These are phyloP conservation scores for Pleurostoma richardsiae DNA, from an alignment of 2,329 filamentous ascomycete species.

Conservation along the genomic window DNA sequence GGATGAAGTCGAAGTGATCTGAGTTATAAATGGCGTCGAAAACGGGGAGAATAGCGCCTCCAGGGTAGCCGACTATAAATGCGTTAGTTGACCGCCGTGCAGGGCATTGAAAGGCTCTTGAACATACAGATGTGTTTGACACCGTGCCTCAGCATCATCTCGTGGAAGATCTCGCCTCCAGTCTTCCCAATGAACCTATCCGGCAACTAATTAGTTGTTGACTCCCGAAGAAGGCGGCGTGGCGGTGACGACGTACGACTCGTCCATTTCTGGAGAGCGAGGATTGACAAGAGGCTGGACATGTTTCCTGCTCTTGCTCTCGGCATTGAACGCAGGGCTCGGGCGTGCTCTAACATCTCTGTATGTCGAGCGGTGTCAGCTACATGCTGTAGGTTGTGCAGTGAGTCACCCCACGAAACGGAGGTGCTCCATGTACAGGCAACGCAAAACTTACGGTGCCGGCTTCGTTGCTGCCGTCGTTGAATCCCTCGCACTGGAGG, in stretches of 20 bases:
- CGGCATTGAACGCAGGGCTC: conserved; percentile 55
- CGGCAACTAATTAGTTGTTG: conserved; percentile 4
- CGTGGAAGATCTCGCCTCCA: conserved; percentile 95
- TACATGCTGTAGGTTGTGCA: conserved; percentile 1
- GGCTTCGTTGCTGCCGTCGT: conserved; percentile 43
- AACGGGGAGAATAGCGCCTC: conserved; percentile 92
- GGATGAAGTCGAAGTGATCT: conserved; percentile 90
- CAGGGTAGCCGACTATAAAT: conserved; percentile 73
- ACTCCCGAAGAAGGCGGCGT: conserved; percentile 6
- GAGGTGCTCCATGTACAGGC: conserved; percentile 13
- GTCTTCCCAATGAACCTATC: conserved; percentile 85
- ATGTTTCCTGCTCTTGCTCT: conserved; percentile 47
- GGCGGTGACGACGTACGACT: conserved; percentile 58
- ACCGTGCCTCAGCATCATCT: conserved; percentile 93
- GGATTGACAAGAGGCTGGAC: conserved; percentile 64
- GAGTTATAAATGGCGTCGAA: conserved; percentile 99
- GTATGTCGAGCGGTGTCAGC: conserved; percentile 14
- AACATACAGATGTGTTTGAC: conserved; percentile 92
- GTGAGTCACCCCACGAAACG: conserved; percentile 15
- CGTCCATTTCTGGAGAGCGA: conserved; percentile 63
- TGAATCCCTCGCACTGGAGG: conserved; percentile 39
- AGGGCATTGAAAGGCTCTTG: neutral
- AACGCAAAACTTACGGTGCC: conserved; percentile 43
- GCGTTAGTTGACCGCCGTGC: conserved; percentile 12
- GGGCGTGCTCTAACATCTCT: conserved; percentile 56